Evolutionary conservation across 768 basidiomycete species (phyloP), one percentile per base, ranked within the genome.

Genomic region (Rhizopogon vinicolor): DNA sequence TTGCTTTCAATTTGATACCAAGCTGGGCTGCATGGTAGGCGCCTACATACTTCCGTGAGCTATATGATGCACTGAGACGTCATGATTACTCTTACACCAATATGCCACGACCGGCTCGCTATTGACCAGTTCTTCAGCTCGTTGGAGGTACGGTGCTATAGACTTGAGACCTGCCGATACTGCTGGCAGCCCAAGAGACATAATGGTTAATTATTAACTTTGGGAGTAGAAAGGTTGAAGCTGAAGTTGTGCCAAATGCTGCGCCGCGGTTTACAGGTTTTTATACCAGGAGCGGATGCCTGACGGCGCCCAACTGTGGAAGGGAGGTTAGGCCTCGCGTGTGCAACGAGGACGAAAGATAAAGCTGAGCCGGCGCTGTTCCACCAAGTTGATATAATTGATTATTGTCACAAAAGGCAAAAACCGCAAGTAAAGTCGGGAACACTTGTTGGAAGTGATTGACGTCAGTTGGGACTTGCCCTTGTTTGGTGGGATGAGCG

Each of bases 1-100:
- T 86, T 18, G 82, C 77, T 56, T 87, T 88, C 66, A 89, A 72
- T 40, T 79, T 75, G 63, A 98, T 87, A 50, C 93, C 94, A 43
- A 89, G 74, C 69, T 97, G 91, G 0, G 93, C 91, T 56, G 93
- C 95, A 69, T 93, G 88, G 76, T 93, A 97, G 42, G 88, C 87
- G 74, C 87, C 93, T 95, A 69, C 5, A 14, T n/a, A 25, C 19
- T 22, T 37, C 48, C 19, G 22, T 49, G 48, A 49, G 42, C 29
- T 33, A 43, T 31, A 31, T 28, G 41, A 52, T 43, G 22, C 6
- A 41, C 35, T n/a, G 41, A 41, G 46, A 61, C 57, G 31, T 54
- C 39, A 45, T 7, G 43, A 39, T 25, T 12, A 76, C 37, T 52
- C 91, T 61, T 71, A 96, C 96, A 95, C 95, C 96, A 99, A 68